phyloP scores from a whole-genome alignment of 768 basidiomycete species.

The Cubamyces sp. region DNA sequence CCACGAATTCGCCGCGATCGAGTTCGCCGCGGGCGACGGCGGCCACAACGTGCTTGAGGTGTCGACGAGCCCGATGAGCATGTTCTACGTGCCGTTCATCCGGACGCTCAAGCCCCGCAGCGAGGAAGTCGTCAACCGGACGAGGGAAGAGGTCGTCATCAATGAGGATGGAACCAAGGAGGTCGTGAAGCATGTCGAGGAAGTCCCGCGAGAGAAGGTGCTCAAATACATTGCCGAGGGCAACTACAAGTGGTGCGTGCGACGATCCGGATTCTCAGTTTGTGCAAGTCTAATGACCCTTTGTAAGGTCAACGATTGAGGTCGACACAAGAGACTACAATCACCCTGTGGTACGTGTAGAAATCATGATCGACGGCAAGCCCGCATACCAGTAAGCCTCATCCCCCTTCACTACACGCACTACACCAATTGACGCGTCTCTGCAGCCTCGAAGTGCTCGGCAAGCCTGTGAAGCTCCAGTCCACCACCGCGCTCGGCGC shows the following conservation, averaged over 20 bases:
- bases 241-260: constrained; percentile 64
- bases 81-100: constrained; percentile 68
- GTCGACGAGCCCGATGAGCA: constrained; percentile 70
- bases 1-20: constrained; percentile 78
- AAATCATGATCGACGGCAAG: constrained; percentile 64
- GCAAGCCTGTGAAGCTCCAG: constrained; percentile 49
- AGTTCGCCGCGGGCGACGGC: constrained; percentile 49
- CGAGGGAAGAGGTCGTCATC: constrained; percentile 31
- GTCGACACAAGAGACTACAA: constrained; percentile 62
- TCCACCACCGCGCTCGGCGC: constrained; percentile 49
- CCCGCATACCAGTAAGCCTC: constrained; percentile 51
- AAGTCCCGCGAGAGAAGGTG: constrained; percentile 57
- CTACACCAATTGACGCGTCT: background rate
- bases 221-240: constrained; percentile 65
- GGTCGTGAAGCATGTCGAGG: constrained; percentile 32
- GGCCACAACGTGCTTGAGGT: constrained; percentile 59
- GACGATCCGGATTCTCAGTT: background rate
- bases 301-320: constrained; percentile 64
- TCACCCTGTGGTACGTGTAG: constrained; percentile 56
- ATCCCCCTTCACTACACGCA: background rate
- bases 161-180: constrained; percentile 32
- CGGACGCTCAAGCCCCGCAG: constrained; percentile 54
- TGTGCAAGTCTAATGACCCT: background rate
- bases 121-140: constrained; percentile 45
- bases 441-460: constrained; percentile 50